A percentile compares a stretch with the other conserved stretches of the same genome.
Evolutionary conservation across 371 early-diverging fungal genomes (phyloP).

Genomic region (Mucor ambiguus): DNA sequence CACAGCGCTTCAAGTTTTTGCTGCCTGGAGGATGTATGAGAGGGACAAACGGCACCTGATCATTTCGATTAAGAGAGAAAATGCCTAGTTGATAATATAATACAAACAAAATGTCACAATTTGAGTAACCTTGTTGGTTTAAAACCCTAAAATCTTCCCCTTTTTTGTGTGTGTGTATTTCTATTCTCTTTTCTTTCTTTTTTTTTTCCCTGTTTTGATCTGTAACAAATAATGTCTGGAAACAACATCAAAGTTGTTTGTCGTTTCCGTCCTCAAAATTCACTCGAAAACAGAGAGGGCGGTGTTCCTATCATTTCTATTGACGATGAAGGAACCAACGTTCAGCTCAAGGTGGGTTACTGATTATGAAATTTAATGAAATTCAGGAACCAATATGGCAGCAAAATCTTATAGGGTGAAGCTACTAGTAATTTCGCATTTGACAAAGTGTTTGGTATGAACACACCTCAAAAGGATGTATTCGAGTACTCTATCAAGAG

Average conservation of each 20-base stretch:
- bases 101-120: constrained; percentile 17
- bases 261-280: constrained; percentile 96
- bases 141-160: constrained; percentile 9
- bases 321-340: constrained; percentile 79
- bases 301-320: constrained; percentile 84
- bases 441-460: constrained; percentile 88
- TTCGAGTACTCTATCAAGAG: constrained; percentile 90
- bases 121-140: constrained; percentile 12
- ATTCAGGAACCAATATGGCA: not conserved
- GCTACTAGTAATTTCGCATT: constrained; percentile 84
- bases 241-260: constrained; percentile 96
- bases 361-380: not conserved
- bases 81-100: constrained; percentile 7
- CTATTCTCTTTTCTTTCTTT: not conserved
- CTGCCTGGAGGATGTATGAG: constrained; percentile 57
- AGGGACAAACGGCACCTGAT: constrained; percentile 14
- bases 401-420: constrained; percentile 66
- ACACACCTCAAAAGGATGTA: constrained; percentile 79
- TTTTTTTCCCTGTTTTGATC: not conserved
- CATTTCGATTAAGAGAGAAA: not conserved
- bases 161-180: not conserved
- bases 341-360: constrained; percentile 66
- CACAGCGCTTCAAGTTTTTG: constrained; percentile 41
- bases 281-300: constrained; percentile 86
- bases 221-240: constrained; percentile 47